phyloP scores from a whole-genome alignment of 2,329 filamentous ascomycete genomes.

The Lachnellula hyalina region DNA sequence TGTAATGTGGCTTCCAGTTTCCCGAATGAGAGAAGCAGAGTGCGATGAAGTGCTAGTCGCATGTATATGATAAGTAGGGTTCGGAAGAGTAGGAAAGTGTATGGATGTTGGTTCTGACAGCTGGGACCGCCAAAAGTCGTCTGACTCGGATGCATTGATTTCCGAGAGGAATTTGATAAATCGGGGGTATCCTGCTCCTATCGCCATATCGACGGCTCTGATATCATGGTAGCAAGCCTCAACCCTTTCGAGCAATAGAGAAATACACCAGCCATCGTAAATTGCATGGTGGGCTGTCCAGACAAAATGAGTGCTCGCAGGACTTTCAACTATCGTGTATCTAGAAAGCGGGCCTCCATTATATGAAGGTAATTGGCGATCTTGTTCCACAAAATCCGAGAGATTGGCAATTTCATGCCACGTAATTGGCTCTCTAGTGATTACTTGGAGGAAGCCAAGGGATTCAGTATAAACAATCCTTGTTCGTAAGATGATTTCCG shows the following conservation, averaged over 20 bases:
- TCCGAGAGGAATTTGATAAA: slow-evolving; percentile 42
- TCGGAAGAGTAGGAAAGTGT: slow-evolving; percentile 8
- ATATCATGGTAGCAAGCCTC: slow-evolving; percentile 4
- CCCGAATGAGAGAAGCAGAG: background rate
- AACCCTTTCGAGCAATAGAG: slow-evolving; percentile 11
- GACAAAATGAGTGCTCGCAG: slow-evolving; percentile 32
- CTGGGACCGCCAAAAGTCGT: slow-evolving; percentile 7
- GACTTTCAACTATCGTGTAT: slow-evolving; percentile 5
- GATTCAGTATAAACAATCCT: slow-evolving; percentile 21
- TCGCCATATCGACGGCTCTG: background rate
- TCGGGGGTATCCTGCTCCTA: slow-evolving; percentile 2
- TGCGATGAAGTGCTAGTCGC: slow-evolving; percentile 1
- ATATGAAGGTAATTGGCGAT: slow-evolving; percentile 1
- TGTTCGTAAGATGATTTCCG: slow-evolving; percentile 30
- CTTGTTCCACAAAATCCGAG: slow-evolving; percentile 3
- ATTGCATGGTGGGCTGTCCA: slow-evolving; percentile 47
- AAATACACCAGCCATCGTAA: slow-evolving; percentile 45
- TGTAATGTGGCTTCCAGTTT: slow-evolving; percentile 31
- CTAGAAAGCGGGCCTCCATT: slow-evolving; percentile 2
- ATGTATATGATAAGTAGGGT: slow-evolving; percentile 5
- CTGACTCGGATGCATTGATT: slow-evolving; percentile 15
- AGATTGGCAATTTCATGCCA: slow-evolving; percentile 2
- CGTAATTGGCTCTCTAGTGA: slow-evolving; percentile 5
- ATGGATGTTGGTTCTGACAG: slow-evolving; percentile 2
- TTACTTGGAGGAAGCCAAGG: slow-evolving; percentile 12